Conservation (phyloP, 2,329 filamentous ascomycete genomes). For the Thelonectria olida region DNA sequence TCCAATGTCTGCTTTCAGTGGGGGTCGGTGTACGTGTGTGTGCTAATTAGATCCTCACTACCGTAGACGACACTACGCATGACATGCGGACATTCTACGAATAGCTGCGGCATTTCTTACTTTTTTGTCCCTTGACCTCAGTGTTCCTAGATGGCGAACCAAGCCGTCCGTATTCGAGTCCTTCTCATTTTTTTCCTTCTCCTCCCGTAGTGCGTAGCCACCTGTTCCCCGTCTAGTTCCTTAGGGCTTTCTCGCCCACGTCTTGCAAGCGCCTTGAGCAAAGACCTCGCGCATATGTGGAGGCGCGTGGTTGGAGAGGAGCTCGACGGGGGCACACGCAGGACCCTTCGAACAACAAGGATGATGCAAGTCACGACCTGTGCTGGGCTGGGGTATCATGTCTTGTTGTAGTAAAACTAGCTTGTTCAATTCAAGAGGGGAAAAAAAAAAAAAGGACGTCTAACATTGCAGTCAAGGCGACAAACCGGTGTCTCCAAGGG, state of each 20-base stretch:
- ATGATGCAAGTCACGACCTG: conserved; percentile 14
- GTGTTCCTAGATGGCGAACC: neutral
- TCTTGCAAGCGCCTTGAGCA: too few species aligned
- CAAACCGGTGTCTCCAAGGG: conserved; percentile 20
- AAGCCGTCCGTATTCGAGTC: neutral
- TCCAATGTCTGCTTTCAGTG: neutral
- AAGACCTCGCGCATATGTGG: too few species aligned
- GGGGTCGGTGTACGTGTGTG: too few species aligned
- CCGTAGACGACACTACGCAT: too few species aligned
- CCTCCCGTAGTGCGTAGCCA: too few species aligned
- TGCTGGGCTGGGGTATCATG: neutral
- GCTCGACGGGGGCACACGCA: neutral
- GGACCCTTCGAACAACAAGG: neutral
- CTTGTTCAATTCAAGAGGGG: conserved; percentile 10
- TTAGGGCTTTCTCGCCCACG: too few species aligned
- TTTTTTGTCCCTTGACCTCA: neutral
- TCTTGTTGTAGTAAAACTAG: neutral
- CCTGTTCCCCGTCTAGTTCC: too few species aligned
- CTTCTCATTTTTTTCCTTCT: too few species aligned
- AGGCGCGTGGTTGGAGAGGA: conserved; percentile 13
- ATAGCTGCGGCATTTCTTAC: conserved; percentile 17
- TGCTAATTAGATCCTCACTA: too few species aligned
- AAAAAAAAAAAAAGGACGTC: neutral
- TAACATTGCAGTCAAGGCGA: conserved; percentile 25
- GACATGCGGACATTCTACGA: conserved; percentile 1